Conservation (phyloP, 1,139 yeast species). For the Taiozyma sp. region DNA sequence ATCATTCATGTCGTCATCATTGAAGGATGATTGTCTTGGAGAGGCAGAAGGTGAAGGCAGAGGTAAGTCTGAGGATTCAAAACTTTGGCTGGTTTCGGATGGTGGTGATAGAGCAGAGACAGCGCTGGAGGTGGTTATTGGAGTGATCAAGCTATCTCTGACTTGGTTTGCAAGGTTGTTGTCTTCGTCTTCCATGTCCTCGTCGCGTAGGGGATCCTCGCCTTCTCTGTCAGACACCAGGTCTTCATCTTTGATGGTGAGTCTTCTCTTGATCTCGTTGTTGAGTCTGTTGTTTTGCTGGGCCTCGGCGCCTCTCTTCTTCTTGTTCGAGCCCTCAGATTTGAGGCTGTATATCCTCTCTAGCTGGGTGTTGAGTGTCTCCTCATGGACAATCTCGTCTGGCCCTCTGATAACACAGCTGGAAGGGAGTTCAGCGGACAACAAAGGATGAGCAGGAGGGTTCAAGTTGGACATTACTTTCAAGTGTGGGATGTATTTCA, state of each 20-base stretch:
- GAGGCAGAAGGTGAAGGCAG: slow-evolving; percentile 69
- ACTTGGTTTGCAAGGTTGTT: slow-evolving; percentile 18
- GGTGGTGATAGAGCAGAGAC: slow-evolving; percentile 2
- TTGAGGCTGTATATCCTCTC: slow-evolving; percentile 3
- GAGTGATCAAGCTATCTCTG: not conserved
- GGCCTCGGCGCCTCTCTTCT: slow-evolving; percentile 19
- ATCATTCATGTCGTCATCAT: slow-evolving; percentile 15
- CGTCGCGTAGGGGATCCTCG: not conserved
- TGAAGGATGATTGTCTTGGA: slow-evolving; percentile 39
- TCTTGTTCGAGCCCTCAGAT: slow-evolving; percentile 4
- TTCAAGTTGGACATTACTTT: slow-evolving; percentile 7
- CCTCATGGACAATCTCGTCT: slow-evolving; percentile 10
- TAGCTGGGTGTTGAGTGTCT: slow-evolving; percentile 2
- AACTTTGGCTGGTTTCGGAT: slow-evolving; percentile 1
- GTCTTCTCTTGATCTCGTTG: slow-evolving; percentile 15
- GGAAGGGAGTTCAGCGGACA: slow-evolving; percentile 13
- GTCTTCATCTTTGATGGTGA: slow-evolving; percentile 13
- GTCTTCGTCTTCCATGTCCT: slow-evolving; percentile 13
- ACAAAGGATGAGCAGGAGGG: slow-evolving; percentile 20
- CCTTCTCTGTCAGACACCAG: slow-evolving; percentile 1
- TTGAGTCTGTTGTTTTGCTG: slow-evolving; percentile 5
- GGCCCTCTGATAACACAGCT: slow-evolving; percentile 14
- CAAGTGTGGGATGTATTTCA: not conserved
- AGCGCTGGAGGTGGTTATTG: not conserved
- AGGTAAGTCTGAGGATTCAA: slow-evolving; percentile 36